Evolutionary conservation across 2,329 filamentous ascomycete genomes (phyloP).

Genomic region (Hypocrella siamensis): DNA sequence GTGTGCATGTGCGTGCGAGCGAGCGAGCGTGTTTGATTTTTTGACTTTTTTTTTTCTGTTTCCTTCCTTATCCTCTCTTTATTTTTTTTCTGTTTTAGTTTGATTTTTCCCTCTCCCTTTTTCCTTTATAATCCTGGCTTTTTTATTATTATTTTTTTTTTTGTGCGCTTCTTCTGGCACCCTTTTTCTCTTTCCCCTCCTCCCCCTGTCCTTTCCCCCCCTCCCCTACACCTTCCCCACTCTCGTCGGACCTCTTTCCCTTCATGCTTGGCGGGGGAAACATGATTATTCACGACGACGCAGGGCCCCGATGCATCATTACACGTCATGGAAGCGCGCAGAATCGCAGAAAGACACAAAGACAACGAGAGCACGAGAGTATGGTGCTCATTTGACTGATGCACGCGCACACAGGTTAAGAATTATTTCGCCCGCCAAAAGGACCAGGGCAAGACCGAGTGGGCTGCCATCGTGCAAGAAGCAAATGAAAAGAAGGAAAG

Average conservation of each 20-base stretch:
- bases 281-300: too few relatives aligned
- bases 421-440: slow-evolving; percentile 52
- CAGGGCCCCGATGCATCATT: too few relatives aligned
- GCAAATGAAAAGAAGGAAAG: slow-evolving; percentile 39
- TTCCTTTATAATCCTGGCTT: not conserved
- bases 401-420: slow-evolving; percentile 41
- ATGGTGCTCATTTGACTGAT: too few relatives aligned
- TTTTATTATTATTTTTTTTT: not conserved
- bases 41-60: too few relatives aligned
- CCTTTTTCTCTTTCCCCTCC: not conserved
- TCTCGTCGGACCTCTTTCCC: too few relatives aligned
- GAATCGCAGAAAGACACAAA: too few relatives aligned
- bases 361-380: too few relatives aligned
- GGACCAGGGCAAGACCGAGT: slow-evolving; percentile 41
- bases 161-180: not conserved
- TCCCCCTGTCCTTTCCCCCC: not conserved
- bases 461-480: slow-evolving; percentile 42
- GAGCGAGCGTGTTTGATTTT: too few relatives aligned
- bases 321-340: too few relatives aligned
- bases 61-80: too few relatives aligned
- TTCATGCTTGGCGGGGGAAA: too few relatives aligned
- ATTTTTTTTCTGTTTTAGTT: not conserved
- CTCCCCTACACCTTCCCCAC: not conserved
- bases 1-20: not conserved
- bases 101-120: not conserved